Evolutionary conservation across 805 yeast genomes (phyloP), one percentile per base, ranked within the genome.

Genomic region (Tetrapisispora namnaoensis): DNA sequence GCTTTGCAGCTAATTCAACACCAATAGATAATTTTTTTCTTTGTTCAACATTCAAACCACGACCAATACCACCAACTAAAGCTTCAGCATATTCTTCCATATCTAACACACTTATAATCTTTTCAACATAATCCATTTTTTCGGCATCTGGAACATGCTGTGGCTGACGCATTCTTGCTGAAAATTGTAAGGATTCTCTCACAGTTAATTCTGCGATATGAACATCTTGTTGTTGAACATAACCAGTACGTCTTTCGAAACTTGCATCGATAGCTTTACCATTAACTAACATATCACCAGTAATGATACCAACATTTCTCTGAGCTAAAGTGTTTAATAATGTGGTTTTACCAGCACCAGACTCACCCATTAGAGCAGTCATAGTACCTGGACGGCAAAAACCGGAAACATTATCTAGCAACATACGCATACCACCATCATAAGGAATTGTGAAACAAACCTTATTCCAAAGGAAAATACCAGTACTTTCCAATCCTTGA

Each of bases 261-360:
- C 80, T 72, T 5, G 63, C 55, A 56, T 80, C 78, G 37, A 75
- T 60, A 4, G 72, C 70, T 22, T 65, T 66, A 51, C 82, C 82
- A 57, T 78, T 75, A 20, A 78, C 78, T 50, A 77, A 58, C 74
- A 76, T 73, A 51, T 73, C 79, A 53, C 83, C 82, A 11, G 80
- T 74, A 27, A 78, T 67, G 44, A 75, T 71, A 52, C 82, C 83
- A 47, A 71, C 66, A 44, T 74, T 74, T 58, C 83, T 68, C 57
- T 73, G 75, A 42, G 80, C 74, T 51, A 78, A 61, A 34, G 74
- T 73, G 56, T 78, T 78, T 50, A 78, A 67, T 45, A 78, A 62
- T 5, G 83, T 78, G 0, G 83, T 78, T 59, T 78, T 78, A 57
- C 83, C 83, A 18, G 83, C 83, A 54, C 83, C 83, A 2, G 82